Evolutionary conservation across 176 grass and related monocot species (phyloP).

Genomic region (Cenchrus purpureus): DNA sequence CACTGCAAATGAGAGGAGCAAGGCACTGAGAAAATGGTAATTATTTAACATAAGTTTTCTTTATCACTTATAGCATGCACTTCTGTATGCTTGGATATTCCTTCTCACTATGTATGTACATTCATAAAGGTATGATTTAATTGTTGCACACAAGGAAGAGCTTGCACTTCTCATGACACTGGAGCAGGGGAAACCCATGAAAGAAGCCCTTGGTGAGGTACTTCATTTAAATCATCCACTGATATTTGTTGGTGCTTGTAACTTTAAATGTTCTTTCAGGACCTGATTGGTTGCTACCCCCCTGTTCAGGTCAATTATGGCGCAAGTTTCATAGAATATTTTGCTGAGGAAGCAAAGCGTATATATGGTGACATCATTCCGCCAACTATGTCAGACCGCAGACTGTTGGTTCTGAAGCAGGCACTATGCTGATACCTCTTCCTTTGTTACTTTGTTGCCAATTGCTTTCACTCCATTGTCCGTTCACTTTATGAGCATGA

Average conservation of each 20-base stretch:
- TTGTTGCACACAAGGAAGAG: conserved; percentile 95
- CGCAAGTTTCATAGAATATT: conserved; percentile 93
- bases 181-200: conserved; percentile 94
- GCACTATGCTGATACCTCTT: conserved; percentile 40
- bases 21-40: conserved; percentile 93
- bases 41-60: conserved; percentile 12
- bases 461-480: background rate
- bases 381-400: conserved; percentile 69
- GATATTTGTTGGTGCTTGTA: conserved; percentile 30
- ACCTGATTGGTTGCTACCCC: conserved; percentile 30
- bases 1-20: conserved; percentile 91
- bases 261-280: conserved; percentile 13
- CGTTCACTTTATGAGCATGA: conserved; percentile 2
- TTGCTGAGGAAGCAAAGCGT: conserved; percentile 92
- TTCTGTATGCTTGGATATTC: conserved; percentile 26
- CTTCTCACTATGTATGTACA: conserved; percentile 37
- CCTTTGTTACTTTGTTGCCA: conserved; percentile 7
- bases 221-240: conserved; percentile 28
- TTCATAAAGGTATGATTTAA: conserved; percentile 84
- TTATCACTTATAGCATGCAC: conserved; percentile 15
- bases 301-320: conserved; percentile 83
- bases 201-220: conserved; percentile 97
- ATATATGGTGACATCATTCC: conserved; percentile 98
- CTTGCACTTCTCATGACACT: conserved; percentile 92
- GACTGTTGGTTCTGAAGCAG: conserved; percentile 93